These are phyloP conservation scores for Aphanomyces astaci DNA, from an alignment of 352 stramenopile species.

Conservation along the genomic window DNA sequence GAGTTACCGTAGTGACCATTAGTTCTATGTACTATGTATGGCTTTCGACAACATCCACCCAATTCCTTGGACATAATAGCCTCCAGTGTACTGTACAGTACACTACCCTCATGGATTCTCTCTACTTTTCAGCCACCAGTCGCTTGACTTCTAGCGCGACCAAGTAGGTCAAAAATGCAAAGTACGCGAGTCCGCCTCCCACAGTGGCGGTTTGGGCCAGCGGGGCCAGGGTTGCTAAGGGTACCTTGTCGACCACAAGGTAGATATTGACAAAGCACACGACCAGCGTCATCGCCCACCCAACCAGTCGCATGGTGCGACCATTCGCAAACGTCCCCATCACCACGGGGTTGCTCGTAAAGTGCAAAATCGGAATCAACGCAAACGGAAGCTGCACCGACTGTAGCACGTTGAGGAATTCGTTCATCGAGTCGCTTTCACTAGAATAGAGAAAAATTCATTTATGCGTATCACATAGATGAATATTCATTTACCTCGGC, in stretches of 20 bases:
- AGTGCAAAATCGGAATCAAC: conserved; percentile 81
- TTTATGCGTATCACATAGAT: too few species aligned
- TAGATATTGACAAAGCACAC: conserved; percentile 74
- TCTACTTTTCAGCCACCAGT: neutral
- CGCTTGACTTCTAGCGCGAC: conserved; percentile 34
- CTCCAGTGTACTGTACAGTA: too few species aligned
- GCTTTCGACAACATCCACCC: too few species aligned
- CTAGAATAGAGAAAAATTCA: neutral
- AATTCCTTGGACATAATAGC: too few species aligned
- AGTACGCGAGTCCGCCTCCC: conserved; percentile 42
- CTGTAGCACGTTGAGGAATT: conserved; percentile 89
- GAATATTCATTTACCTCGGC: conserved; percentile 27
- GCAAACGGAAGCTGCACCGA: conserved; percentile 90
- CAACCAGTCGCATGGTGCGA: conserved; percentile 33
- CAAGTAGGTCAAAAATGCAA: conserved; percentile 67
- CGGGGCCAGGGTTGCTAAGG: conserved; percentile 27
- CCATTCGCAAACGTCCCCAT: conserved; percentile 80
- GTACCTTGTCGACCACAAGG: conserved; percentile 32
- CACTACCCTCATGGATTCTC: too few species aligned
- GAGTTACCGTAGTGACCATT: too few species aligned
- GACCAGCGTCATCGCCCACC: conserved; percentile 48
- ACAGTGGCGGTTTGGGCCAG: conserved; percentile 31
- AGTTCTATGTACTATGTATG: too few species aligned
- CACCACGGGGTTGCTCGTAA: conserved; percentile 63
- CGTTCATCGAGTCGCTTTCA: conserved; percentile 81